Base-by-base conservation (phyloP, 73 alveolate species). In the Paramecium sexaurelia region DNA sequence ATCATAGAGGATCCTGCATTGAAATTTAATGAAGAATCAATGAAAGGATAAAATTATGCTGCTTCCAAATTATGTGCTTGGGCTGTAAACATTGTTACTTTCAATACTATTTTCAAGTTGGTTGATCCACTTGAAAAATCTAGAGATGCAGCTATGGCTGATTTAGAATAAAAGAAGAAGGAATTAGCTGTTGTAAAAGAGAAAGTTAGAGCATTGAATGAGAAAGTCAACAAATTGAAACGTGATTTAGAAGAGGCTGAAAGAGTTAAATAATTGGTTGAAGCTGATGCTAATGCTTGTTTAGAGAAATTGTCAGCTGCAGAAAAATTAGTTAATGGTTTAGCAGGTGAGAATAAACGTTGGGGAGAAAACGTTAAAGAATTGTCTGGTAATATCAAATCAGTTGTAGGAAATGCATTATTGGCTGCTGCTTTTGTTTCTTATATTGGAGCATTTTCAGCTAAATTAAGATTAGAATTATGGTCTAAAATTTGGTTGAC, bases 361-460 rank as follows among this genome's bases (percentile, higher is more conserved):
- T 98, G 99, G 99, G 97, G 97, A 26, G 97, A 95, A 55, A 97
- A 94, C 69, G 99, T 97, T 3, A 94, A 94, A 51, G 93, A 95
- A 27, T 94, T 96, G 95, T 96, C 98, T 92, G 95, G 96, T 35
- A 97, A 97, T 78, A 96, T 95, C 86, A 95, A 96, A 69, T 97
- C 98, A 22, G 95, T 98, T 94, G 97, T 99, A 36, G 99, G 99
- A 51, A 98, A 99, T 89, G 98, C 99, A 17, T 96, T 98, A 56
- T 92, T 98, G 55, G 99, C 99, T 35, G 97, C 99, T 5, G 99
- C 99, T 73, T 99, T 99, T 95, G 99, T 99, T 57, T 98, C 99
- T 15, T 99, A 99, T 94, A 98, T 98, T 92, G 99, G 99, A 66
- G 99, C 99, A 40, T 99, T 99, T 97, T 97, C 98, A 37, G 96